Conservation (phyloP, 768 basidiomycete genomes). For the Trametes cinnabarina region DNA sequence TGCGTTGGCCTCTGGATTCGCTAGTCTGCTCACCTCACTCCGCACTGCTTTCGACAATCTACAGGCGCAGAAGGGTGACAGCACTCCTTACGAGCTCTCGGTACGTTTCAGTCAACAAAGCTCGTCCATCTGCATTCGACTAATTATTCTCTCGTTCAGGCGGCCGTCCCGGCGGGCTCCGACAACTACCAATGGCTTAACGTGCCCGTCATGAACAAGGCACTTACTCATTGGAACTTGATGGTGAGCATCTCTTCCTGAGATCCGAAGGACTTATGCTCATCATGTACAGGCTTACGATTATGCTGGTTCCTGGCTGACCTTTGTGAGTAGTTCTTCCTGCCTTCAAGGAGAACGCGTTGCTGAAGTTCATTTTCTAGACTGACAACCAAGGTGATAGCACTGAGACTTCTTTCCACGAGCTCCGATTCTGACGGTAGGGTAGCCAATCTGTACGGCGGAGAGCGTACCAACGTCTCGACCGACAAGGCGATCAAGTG, state of each 20-base stretch:
- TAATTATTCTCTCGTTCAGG: slow-evolving; percentile 28
- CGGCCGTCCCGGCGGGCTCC: slow-evolving; percentile 63
- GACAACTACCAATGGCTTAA: slow-evolving; percentile 56
- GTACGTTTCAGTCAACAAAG: slow-evolving; percentile 21
- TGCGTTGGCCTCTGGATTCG: slow-evolving; percentile 63
- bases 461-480: slow-evolving; percentile 57
- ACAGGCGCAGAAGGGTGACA: slow-evolving; percentile 57
- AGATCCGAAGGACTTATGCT: too few species aligned
- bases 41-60: slow-evolving; percentile 62
- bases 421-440: background rate
- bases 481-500: slow-evolving; percentile 65
- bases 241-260: slow-evolving; percentile 47
- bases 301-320: slow-evolving; percentile 77
- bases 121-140: background rate
- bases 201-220: slow-evolving; percentile 61
- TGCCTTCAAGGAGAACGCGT: background rate
- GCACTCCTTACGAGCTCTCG: slow-evolving; percentile 56
- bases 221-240: slow-evolving; percentile 75
- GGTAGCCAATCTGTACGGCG: slow-evolving; percentile 65
- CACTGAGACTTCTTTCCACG: background rate
- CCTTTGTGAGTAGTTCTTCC: background rate
- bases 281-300: slow-evolving; percentile 56
- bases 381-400: slow-evolving; percentile 42
- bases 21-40: slow-evolving; percentile 59
- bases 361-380: slow-evolving; percentile 21